Base-by-base conservation (phyloP, 108 stramenopile genomes). In the Aurantiochytrium sp. region DNA sequence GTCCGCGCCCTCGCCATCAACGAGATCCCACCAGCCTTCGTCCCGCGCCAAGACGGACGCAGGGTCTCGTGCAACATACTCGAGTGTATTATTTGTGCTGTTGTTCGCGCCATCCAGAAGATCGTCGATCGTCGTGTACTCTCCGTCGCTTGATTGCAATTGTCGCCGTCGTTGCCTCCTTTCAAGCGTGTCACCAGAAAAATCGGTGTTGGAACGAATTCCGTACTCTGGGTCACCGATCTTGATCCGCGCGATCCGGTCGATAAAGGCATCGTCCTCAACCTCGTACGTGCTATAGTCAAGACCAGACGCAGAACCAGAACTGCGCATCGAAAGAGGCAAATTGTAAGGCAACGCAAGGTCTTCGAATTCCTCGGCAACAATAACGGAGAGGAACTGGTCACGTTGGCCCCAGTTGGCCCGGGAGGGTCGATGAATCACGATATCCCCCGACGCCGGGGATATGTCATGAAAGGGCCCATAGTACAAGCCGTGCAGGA, bases 271-370 rank as follows among this genome's bases (percentile, higher is more conserved):
- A 71, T 91, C 90, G 60, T 93, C 88, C 53, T 92, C 92, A 16
- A 93, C 60, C n/a, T 42, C 72, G 87, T 88, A 72, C 44, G 71
- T 89, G 55, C 88, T 89, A 87, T 90, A 91, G 42, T 92, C 88
- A 23, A 45, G 6, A 6, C 45, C 49, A 6, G 76, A 12, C 0
- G 45, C 51, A 16, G 76, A 83, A 12, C 51, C 49, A 53, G 76
- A 47, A 23, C 89, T 44, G 29, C 44, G 58, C 28, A 51, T 35
- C 5, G 53, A n/a, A 5, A 69, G 35, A 4, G 96, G 96, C 44
- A 97, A 90, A 72, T 97, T 97, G 29, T 96, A 91, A 23, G 96
- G 96, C 42, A 96, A 90, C 88, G 93, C 93, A 4, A 95, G 58
- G n/a, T 88, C 87, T n/a, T 91, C 91, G 71, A 96, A 93, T 73